Percentiles rank a stretch among this genome's conserved stretches.
phyloP scores from a whole-genome alignment of 768 basidiomycete genomes.

The Melanogaster broomeanus region DNA sequence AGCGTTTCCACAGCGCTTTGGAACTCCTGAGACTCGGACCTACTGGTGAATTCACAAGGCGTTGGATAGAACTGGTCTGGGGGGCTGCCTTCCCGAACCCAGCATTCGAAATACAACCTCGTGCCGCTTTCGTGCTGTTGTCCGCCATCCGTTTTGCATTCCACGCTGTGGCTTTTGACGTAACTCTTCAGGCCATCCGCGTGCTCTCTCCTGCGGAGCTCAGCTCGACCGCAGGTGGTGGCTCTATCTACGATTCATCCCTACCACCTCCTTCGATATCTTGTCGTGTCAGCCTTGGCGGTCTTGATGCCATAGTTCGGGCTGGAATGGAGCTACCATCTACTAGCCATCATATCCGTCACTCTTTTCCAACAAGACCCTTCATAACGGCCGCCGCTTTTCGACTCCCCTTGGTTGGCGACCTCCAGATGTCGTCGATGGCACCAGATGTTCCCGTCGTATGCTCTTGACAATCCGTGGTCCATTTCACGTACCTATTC shows the following conservation, averaged over 20 bases:
- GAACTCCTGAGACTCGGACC: constrained; percentile 27
- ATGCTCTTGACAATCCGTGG: no score
- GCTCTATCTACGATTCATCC: constrained; percentile 36
- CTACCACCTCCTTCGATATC: constrained; percentile 40
- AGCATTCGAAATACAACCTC: constrained; percentile 15
- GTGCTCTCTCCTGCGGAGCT: constrained; percentile 42
- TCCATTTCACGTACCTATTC: no score
- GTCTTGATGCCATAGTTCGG: no score
- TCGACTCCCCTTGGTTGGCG: no score
- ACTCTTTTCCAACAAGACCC: no score
- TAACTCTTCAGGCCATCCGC: constrained; percentile 12
- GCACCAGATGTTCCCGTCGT: no score
- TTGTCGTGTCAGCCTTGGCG: no score
- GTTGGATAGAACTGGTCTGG: constrained; percentile 30
- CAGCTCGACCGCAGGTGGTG: constrained; percentile 31
- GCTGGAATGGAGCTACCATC: no score
- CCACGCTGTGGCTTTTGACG: constrained; percentile 11
- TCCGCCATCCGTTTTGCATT: constrained; percentile 7
- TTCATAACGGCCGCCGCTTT: no score
- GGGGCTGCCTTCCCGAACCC: constrained; percentile 14
- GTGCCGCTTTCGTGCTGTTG: constrained; percentile 10
- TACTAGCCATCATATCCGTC: no score
- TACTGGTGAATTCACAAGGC: constrained; percentile 21
- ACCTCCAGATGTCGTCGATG: no score
- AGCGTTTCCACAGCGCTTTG: constrained; percentile 15